phyloP scores from a whole-genome alignment of 148 eudicot species.

The Persicaria maculosa region DNA sequence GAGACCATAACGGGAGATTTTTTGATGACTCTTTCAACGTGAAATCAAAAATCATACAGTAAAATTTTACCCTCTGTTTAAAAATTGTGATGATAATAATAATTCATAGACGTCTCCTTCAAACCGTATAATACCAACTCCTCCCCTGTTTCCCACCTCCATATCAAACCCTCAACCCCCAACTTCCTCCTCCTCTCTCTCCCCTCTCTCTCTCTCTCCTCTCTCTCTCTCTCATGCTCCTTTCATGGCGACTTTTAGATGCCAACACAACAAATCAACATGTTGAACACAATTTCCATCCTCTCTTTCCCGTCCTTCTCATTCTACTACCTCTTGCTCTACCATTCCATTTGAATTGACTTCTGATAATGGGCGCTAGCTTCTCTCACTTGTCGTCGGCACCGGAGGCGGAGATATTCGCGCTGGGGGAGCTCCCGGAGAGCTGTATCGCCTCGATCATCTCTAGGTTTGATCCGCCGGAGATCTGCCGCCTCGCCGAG shows the following conservation, averaged over 20 bases:
- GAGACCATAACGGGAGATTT: too few relatives aligned
- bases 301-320: constrained; percentile 16
- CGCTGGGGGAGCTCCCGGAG: constrained; percentile 60
- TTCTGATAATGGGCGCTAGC: constrained; percentile 35
- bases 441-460: constrained; percentile 48
- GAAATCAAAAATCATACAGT: too few relatives aligned
- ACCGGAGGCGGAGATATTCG: background rate
- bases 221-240: constrained; percentile 3
- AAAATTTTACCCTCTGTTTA: too few relatives aligned
- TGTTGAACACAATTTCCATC: constrained; percentile 25
- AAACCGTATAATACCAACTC: background rate
- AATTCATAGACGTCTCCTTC: background rate
- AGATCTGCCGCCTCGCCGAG: constrained; percentile 43
- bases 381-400: constrained; percentile 22
- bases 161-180: background rate
- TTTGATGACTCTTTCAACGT: too few relatives aligned
- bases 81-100: too few relatives aligned
- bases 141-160: background rate
- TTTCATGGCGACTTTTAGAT: constrained; percentile 14
- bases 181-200: background rate
- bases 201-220: background rate
- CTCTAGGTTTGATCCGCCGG: constrained; percentile 35
- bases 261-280: constrained; percentile 1
- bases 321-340: constrained; percentile 29
- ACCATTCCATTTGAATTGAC: constrained; percentile 6